These are phyloP conservation scores for Flaveria brownii DNA, from an alignment of 129 eudicot genomes.

Conservation along the genomic window DNA sequence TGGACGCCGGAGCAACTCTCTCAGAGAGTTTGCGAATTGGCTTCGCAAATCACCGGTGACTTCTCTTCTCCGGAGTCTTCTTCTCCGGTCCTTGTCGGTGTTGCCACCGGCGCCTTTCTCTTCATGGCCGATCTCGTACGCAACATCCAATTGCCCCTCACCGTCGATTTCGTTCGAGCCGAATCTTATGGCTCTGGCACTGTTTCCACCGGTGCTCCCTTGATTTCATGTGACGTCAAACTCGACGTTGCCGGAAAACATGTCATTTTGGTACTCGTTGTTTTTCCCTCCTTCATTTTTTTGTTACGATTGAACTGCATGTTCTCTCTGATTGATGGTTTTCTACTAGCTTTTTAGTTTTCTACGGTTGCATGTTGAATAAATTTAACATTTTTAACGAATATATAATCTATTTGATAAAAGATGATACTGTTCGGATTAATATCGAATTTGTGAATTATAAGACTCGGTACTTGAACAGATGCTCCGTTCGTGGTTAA, in stretches of 20 bases:
- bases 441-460: no score
- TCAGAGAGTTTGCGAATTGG: slow-evolving; percentile 46
- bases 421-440: no score
- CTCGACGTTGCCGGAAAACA: slow-evolving; percentile 62
- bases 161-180: slow-evolving; percentile 73
- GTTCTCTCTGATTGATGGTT: background rate
- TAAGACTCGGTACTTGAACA: no score
- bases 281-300: background rate
- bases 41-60: slow-evolving; percentile 38
- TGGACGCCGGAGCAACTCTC: slow-evolving; percentile 42
- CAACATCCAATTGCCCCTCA: slow-evolving; percentile 48
- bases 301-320: background rate
- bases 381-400: background rate
- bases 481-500: no score
- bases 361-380: background rate
- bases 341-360: no score
- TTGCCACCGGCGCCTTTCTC: slow-evolving; percentile 90
- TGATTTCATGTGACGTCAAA: slow-evolving; percentile 55
- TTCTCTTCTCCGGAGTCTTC: slow-evolving; percentile 6
- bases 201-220: slow-evolving; percentile 58
- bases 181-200: slow-evolving; percentile 73
- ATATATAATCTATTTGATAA: slow-evolving; percentile 14
- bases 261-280: slow-evolving; percentile 61
- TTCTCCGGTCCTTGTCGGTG: slow-evolving; percentile 67
- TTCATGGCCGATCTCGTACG: slow-evolving; percentile 86